These are phyloP conservation scores for Achlya hypogyna DNA, from an alignment of 352 stramenopile genomes.

Conservation along the genomic window DNA sequence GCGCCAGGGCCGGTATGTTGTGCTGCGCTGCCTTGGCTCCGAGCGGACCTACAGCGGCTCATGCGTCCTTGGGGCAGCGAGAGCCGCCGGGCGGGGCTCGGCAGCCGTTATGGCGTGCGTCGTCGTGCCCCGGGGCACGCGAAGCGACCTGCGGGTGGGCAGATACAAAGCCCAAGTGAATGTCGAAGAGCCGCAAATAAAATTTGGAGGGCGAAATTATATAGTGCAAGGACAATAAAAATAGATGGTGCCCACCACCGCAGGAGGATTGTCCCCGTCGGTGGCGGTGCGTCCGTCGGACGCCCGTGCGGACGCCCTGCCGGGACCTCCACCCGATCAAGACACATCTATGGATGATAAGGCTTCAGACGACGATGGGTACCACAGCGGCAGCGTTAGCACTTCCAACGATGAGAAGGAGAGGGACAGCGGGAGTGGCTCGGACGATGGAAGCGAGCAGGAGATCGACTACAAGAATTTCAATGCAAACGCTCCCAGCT, in stretches of 20 bases:
- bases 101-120: too few relatives aligned
- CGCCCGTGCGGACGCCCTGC: too few relatives aligned
- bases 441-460: neutral
- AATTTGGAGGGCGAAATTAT: neutral
- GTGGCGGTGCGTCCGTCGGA: neutral
- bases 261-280: neutral
- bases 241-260: slow-evolving; percentile 18
- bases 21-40: too few relatives aligned
- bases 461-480: neutral
- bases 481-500: neutral
- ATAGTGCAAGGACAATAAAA: slow-evolving; percentile 1
- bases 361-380: slow-evolving; percentile 2
- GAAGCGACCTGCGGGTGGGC: neutral
- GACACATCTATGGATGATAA: neutral
- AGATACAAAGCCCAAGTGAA: neutral
- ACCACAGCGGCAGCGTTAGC: slow-evolving; percentile 4
- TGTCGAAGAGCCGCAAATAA: too few relatives aligned
- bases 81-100: too few relatives aligned
- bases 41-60: too few relatives aligned
- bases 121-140: neutral
- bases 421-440: neutral
- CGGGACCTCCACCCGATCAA: neutral
- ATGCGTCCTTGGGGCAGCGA: too few relatives aligned
- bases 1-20: too few relatives aligned
- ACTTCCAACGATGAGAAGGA: neutral